Evolutionary conservation across 169 alveolate genomes (phyloP), one percentile per base, ranked within the genome.

Genomic region (Theileria parva): DNA sequence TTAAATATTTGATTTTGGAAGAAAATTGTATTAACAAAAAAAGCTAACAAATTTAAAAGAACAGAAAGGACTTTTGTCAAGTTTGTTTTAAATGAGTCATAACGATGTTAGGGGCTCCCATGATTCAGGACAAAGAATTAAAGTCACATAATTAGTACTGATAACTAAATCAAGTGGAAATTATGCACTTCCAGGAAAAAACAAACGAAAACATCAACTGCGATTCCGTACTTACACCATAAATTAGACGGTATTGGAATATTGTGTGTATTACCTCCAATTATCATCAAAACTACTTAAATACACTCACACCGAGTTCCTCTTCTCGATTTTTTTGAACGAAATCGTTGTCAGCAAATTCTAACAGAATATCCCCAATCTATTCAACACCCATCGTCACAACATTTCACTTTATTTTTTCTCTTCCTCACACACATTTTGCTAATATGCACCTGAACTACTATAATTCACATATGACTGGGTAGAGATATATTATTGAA

Each of bases 181-280:
- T 44, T 44, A 44, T 11, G 53, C 8, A 44, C 53, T 44, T 44
- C 53, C 53, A 13, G 17, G 12, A 13, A 11, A 44, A 44, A 44
- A 44, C 53, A 44, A 44, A 44, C 15, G 37, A 59, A 59, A 59
- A 59, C 11, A 59, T 12, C 67, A 59, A 59, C 67, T 59, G 67
- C 67, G 30, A 12, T 28, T 59, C 13, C n/a, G 0, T 23, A 17
- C 27, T 59, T 59, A 59, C 67, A 59, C 67, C 67, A 59, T 59
- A 59, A 59, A 59, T 59, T 59, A 59, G 67, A 59, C 15, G 67
- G 44, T 23, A 25, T 59, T 28, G 37, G 67, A 59, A 59, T 59
- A 59, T 59, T 28, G 67, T 59, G 27, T 59, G 67, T 59, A 25
- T 59, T 59, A 15, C 44, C 37, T 2, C 53, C 2, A 44, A 44